Evolutionary conservation across 306 rosid species (phyloP).

Genomic region (Cicer arietinum): DNA sequence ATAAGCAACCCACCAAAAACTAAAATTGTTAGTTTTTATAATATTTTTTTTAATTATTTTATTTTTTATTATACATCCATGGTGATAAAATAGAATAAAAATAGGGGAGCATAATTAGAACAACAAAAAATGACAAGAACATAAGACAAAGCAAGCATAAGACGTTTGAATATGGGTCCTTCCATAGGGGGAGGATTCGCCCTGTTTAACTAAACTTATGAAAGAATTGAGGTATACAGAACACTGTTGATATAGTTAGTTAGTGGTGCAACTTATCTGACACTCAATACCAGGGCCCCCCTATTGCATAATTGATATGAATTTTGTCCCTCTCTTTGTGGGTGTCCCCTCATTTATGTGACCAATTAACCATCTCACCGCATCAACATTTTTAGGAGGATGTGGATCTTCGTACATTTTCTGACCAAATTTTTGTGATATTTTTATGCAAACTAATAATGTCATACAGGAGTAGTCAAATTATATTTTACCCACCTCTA

Average conservation of each 20-base stretch:
- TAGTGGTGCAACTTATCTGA: slow-evolving; percentile 1
- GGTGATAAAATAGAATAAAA: too few species aligned
- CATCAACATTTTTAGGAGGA: not conserved
- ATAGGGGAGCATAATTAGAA: too few species aligned
- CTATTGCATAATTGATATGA: not conserved
- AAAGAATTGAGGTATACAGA: not conserved
- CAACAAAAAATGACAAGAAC: too few species aligned
- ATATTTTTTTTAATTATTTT: too few species aligned
- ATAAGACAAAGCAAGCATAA: too few species aligned
- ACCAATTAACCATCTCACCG: not conserved
- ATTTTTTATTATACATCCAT: too few species aligned
- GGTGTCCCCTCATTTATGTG: slow-evolving; percentile 17
- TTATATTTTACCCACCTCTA: not conserved
- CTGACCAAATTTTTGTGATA: not conserved
- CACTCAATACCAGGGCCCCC: not conserved
- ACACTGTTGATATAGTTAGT: not conserved
- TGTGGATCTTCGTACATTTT: not conserved
- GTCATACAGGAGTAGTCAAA: not conserved
- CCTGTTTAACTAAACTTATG: not conserved
- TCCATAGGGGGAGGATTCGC: too few species aligned
- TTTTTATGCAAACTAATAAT: not conserved
- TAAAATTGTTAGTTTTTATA: too few species aligned
- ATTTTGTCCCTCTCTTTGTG: not conserved
- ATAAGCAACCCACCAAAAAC: too few species aligned
- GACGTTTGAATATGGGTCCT: too few species aligned